These are phyloP conservation scores for Abortiporus biennis DNA, from an alignment of 1,284 basidiomycete genomes.

Conservation along the genomic window DNA sequence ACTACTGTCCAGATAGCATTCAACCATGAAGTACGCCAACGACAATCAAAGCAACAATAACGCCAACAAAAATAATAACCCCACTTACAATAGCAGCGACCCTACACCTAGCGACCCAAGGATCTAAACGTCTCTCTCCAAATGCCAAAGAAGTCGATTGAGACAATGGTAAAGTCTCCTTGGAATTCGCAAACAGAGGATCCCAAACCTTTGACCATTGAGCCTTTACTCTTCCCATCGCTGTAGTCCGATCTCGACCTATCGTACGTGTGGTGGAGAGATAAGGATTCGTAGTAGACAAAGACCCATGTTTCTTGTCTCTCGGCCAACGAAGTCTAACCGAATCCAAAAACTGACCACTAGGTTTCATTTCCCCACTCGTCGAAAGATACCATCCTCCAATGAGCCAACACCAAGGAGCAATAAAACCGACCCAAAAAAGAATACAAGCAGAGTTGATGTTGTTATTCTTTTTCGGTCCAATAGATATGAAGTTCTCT, in stretches of 20 bases:
- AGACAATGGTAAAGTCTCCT: constrained; percentile 8
- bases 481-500: constrained; percentile 13
- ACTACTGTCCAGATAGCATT: no score
- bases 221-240: not conserved
- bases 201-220: not conserved
- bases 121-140: constrained; percentile 17
- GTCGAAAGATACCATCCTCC: constrained; percentile 61
- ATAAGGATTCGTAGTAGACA: not conserved
- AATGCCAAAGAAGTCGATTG: not conserved
- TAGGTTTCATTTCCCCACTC: constrained; percentile 20
- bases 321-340: constrained; percentile 29
- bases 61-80: constrained; percentile 28
- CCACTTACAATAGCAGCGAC: constrained; percentile 38
- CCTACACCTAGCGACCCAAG: constrained; percentile 41
- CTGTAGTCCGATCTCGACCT: not conserved
- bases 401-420: constrained; percentile 62
- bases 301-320: not conserved
- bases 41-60: constrained; percentile 34
- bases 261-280: no score
- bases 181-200: not conserved
- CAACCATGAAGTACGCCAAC: constrained; percentile 15
- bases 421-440: constrained; percentile 66
- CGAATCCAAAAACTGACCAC: constrained; percentile 16
- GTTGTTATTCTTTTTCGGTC: constrained; percentile 3
- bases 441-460: constrained; percentile 42